Evolutionary conservation across 1,284 basidiomycete species (phyloP).

Genomic region (Hemileia vastatrix): DNA sequence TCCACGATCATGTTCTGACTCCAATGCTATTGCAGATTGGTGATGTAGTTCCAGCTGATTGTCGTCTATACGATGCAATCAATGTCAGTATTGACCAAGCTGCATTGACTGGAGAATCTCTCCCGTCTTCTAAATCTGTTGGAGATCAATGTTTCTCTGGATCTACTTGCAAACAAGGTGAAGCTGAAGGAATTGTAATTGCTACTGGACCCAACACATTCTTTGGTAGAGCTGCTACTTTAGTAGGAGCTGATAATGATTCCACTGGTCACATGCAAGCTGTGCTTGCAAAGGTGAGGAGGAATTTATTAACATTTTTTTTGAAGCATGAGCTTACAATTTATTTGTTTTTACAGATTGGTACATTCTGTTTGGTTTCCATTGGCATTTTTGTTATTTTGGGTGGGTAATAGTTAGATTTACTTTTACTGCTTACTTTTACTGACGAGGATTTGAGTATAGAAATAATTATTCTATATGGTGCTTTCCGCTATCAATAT

Average conservation of each 20-base stretch:
- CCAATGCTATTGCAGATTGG: conserved; percentile 47
- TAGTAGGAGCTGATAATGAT: conserved; percentile 91
- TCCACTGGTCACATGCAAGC: conserved; percentile 80
- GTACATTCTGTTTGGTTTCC: conserved; percentile 85
- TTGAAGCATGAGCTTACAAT: conserved; percentile 47
- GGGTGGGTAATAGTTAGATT: background rate
- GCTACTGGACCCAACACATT: conserved; percentile 69
- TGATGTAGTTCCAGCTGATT: conserved; percentile 90
- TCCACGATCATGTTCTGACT: background rate
- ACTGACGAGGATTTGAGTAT: conserved; percentile 45
- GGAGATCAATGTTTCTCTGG: conserved; percentile 94
- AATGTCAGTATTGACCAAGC: conserved; percentile 93
- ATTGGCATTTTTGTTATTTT: conserved; percentile 50
- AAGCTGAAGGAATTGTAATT: conserved; percentile 92
- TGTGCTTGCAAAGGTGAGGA: conserved; percentile 16
- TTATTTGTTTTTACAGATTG: conserved; percentile 92
- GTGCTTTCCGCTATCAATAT: conserved; percentile 76
- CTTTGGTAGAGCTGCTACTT: conserved; percentile 66
- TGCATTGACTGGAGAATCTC: conserved; percentile 88
- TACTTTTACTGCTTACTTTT: background rate
- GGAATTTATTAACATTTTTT: background rate
- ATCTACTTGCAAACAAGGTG: conserved; percentile 94
- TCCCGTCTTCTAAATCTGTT: conserved; percentile 78
- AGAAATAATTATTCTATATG: conserved; percentile 79
- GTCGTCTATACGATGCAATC: conserved; percentile 85